Percentiles rank a stretch among this genome's conserved stretches.
phyloP scores from a whole-genome alignment of 352 stramenopile species.

The Halophytophthora batemanensis region DNA sequence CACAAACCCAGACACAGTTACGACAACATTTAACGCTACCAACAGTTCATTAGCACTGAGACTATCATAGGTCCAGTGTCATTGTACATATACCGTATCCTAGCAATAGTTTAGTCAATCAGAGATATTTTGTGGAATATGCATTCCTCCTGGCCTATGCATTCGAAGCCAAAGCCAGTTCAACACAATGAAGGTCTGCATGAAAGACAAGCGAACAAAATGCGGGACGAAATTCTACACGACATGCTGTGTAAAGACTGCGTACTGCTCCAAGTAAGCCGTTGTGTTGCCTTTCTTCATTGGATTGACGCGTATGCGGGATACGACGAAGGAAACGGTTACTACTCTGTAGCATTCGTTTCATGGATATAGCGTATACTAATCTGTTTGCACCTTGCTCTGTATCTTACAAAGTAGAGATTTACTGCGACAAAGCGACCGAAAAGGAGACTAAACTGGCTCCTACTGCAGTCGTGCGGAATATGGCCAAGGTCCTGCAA shows the following conservation, averaged over 20 bases:
- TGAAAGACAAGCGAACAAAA: slow-evolving; percentile 17
- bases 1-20: too few relatives aligned
- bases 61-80: too few relatives aligned
- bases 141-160: too few relatives aligned
- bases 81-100: too few relatives aligned
- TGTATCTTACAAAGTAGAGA: slow-evolving; percentile 12
- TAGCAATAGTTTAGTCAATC: too few relatives aligned
- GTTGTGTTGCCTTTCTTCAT: background rate
- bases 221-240: slow-evolving; percentile 28
- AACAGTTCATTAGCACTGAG: too few relatives aligned
- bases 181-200: slow-evolving; percentile 20
- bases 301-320: background rate
- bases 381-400: background rate
- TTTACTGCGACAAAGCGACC: slow-evolving; percentile 8
- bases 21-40: too few relatives aligned
- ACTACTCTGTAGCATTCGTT: background rate
- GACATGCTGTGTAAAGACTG: slow-evolving; percentile 11
- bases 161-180: too few relatives aligned
- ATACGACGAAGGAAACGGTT: too few relatives aligned
- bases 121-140: too few relatives aligned
- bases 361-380: background rate
- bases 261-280: slow-evolving; percentile 14
- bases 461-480: slow-evolving; percentile 7
- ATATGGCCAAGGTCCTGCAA: slow-evolving; percentile 9
- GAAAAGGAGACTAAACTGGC: slow-evolving; percentile 1